phyloP scores from a whole-genome alignment of 805 yeast genomes.

The Zygotorulaspora florentina region DNA sequence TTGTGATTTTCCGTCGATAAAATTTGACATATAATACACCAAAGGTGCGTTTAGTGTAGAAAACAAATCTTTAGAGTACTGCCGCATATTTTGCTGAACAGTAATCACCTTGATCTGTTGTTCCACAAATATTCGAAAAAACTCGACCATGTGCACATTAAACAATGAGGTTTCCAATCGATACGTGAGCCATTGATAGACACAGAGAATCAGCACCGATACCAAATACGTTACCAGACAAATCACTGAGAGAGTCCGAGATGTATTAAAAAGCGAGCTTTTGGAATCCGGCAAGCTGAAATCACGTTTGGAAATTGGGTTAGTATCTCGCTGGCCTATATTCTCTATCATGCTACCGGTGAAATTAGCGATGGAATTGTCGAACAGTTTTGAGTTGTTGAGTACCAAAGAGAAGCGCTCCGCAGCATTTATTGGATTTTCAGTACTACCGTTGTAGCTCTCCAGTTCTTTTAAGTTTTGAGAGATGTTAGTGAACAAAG shows the following conservation, averaged over 20 bases:
- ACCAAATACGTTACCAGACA: constrained; percentile 4
- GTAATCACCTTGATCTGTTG: constrained; percentile 2
- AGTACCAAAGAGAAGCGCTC: neutral
- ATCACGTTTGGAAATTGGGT: neutral
- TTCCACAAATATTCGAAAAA: neutral
- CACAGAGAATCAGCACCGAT: constrained; percentile 2
- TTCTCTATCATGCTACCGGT: neutral
- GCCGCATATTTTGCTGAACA: constrained; percentile 7
- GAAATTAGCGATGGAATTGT: neutral
- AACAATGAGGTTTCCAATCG: constrained; percentile 8
- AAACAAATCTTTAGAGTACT: constrained; percentile 1
- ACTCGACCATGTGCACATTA: constrained; percentile 6
- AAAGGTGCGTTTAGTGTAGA: constrained; percentile 6
- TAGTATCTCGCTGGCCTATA: neutral
- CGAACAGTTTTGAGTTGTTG: neutral
- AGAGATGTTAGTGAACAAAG: constrained; percentile 11
- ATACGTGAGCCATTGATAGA: constrained; percentile 7
- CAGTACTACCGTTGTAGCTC: neutral
- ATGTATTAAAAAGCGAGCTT: neutral
- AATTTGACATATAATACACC: constrained; percentile 6
- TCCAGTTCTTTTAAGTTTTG: neutral
- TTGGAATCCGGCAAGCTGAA: neutral
- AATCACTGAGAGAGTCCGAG: constrained; percentile 2
- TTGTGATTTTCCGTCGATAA: neutral
- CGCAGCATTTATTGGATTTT: neutral